Percentiles rank a stretch among this genome's conserved stretches.
These are phyloP conservation scores for Nothophoma quercina DNA, from an alignment of 2,329 filamentous ascomycete genomes.

Conservation along the genomic window DNA sequence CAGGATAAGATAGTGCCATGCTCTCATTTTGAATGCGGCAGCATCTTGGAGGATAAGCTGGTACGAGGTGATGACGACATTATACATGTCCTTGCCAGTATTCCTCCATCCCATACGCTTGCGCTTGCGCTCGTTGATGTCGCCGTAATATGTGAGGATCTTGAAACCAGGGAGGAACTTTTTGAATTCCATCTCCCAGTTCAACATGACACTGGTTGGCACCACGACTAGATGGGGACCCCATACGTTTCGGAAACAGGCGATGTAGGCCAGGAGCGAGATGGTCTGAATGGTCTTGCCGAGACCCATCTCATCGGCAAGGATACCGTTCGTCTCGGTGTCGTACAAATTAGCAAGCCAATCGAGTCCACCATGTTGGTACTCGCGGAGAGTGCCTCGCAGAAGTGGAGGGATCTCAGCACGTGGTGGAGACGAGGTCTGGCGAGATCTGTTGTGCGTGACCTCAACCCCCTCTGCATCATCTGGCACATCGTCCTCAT, in stretches of 20 bases:
- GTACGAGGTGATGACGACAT: conserved; percentile 97
- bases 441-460: conserved; percentile 33
- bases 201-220: conserved; percentile 97
- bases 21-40: conserved; percentile 87
- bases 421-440: conserved; percentile 40
- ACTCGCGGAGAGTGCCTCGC: conserved; percentile 88
- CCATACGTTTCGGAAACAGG: conserved; percentile 90
- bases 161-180: conserved; percentile 99
- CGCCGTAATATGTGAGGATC: conserved; percentile 95
- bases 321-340: conserved; percentile 91
- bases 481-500: conserved; percentile 27
- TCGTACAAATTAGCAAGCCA: conserved; percentile 94
- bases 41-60: conserved; percentile 95
- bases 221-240: conserved; percentile 95
- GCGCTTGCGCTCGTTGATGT: conserved; percentile 86
- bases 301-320: conserved; percentile 98
- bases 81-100: conserved; percentile 79
- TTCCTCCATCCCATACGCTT: conserved; percentile 95
- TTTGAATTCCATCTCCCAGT: conserved; percentile 99
- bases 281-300: conserved; percentile 99
- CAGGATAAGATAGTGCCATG: conserved; percentile 98
- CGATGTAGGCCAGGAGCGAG: conserved; percentile 88
- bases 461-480: no score
- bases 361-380: conserved; percentile 95
- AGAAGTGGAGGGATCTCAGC: conserved; percentile 66